phyloP scores from a whole-genome alignment of 1,139 yeast genomes.

The Candida glucosophila region DNA sequence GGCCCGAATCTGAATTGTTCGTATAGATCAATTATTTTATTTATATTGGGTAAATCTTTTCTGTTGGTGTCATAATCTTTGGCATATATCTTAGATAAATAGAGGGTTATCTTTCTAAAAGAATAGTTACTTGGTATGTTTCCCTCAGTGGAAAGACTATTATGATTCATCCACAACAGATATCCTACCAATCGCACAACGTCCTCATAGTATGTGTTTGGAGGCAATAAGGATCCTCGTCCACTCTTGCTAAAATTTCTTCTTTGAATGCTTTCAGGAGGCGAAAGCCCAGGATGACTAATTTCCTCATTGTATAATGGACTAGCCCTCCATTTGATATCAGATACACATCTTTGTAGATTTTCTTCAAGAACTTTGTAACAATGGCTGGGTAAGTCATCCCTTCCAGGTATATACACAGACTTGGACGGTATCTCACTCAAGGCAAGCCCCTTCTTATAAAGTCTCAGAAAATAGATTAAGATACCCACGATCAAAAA shows the following conservation, averaged over 20 bases:
- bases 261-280: conserved; percentile 31
- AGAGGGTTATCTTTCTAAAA: conserved; percentile 37
- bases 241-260: conserved; percentile 18
- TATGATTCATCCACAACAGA: too few species aligned
- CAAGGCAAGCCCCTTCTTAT: conserved; percentile 48
- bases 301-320: conserved; percentile 32
- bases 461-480: conserved; percentile 46
- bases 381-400: conserved; percentile 48
- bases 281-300: conserved; percentile 60
- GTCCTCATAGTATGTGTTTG: conserved; percentile 56
- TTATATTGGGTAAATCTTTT: conserved; percentile 14
- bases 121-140: conserved; percentile 34
- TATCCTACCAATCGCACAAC: too few species aligned
- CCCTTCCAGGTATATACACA: conserved; percentile 56
- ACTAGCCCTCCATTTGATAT: conserved; percentile 43
- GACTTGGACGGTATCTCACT: conserved; percentile 66
- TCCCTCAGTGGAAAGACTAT: conserved; percentile 39
- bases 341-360: conserved; percentile 33
- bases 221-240: conserved; percentile 39
- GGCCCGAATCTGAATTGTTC: conserved; percentile 68
- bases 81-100: conserved; percentile 9
- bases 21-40: conserved; percentile 43
- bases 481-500: conserved; percentile 43
- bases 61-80: conserved; percentile 6
- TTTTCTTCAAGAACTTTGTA: conserved; percentile 27